phyloP scores from a whole-genome alignment of 129 eudicot species.

The Ambrosia trifida region DNA sequence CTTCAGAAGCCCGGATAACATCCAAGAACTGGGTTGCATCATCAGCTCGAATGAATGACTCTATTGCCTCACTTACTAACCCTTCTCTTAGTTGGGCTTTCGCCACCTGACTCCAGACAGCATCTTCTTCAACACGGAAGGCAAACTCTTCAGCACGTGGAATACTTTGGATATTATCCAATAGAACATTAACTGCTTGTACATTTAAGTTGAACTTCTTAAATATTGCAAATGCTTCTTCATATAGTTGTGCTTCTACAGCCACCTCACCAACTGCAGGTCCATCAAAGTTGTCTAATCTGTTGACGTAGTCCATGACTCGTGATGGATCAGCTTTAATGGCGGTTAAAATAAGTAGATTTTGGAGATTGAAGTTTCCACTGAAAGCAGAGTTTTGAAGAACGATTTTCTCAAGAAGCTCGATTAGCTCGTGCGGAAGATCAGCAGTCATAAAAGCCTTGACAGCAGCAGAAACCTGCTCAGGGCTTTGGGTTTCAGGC shows the following conservation, averaged over 20 bases:
- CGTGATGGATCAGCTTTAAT: slow-evolving; percentile 96
- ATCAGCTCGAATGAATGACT: slow-evolving; percentile 93
- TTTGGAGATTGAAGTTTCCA: slow-evolving; percentile 95
- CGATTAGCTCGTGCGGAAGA: slow-evolving; percentile 96
- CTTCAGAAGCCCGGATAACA: slow-evolving; percentile 86
- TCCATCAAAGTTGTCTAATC: slow-evolving; percentile 97
- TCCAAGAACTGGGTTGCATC: slow-evolving; percentile 96
- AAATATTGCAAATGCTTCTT: slow-evolving; percentile 96
- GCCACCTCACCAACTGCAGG: slow-evolving; percentile 99
- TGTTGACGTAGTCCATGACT: slow-evolving; percentile 90
- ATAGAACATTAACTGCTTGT: slow-evolving; percentile 86
- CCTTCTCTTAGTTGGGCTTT: slow-evolving; percentile 97
- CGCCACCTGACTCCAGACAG: slow-evolving; percentile 99
- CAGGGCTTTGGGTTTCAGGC: slow-evolving; percentile 99
- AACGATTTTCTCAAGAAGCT: slow-evolving; percentile 98
- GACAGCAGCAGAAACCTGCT: slow-evolving; percentile 98
- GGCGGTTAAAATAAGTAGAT: slow-evolving; percentile 91
- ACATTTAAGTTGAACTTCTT: slow-evolving; percentile 94
- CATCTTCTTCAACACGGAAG: slow-evolving; percentile 97
- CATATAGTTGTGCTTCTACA: slow-evolving; percentile 91
- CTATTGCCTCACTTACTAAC: slow-evolving; percentile 90
- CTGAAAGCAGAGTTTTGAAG: slow-evolving; percentile 99
- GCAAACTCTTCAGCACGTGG: slow-evolving; percentile 98
- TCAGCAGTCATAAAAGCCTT: slow-evolving; percentile 99
- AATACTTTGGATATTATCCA: slow-evolving; percentile 82